A percentile compares a stretch with the other conserved stretches of the same genome.
Conservation (phyloP, 2,329 filamentous ascomycete species). For the Colletotrichum sidae region DNA sequence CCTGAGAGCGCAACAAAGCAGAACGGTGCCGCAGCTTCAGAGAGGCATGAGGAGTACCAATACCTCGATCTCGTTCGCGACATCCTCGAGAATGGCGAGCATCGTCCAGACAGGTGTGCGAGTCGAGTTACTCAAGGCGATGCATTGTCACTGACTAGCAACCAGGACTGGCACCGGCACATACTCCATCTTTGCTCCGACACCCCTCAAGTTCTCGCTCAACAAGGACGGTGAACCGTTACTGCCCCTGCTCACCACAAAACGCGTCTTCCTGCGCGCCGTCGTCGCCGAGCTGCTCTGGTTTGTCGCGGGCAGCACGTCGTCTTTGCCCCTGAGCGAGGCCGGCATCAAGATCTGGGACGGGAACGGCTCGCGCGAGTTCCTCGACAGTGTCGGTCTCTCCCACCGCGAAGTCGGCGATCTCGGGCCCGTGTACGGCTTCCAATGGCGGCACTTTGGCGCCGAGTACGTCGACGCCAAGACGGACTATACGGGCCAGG, state of each 20-base stretch:
- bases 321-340: constrained; percentile 79
- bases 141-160: neutral
- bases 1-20: constrained; percentile 23
- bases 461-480: constrained; percentile 85
- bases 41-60: constrained; percentile 86
- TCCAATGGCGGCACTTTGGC: constrained; percentile 99
- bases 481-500: constrained; percentile 86
- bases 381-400: constrained; percentile 87
- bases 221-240: constrained; percentile 72
- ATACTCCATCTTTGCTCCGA: constrained; percentile 87
- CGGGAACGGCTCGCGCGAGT: constrained; percentile 91
- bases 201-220: constrained; percentile 87
- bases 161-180: constrained; percentile 91
- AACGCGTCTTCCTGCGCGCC: constrained; percentile 92
- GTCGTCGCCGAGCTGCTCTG: constrained; percentile 94
- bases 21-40: constrained; percentile 16
- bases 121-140: neutral
- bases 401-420: constrained; percentile 87
- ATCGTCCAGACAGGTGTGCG: constrained; percentile 83
- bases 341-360: constrained; percentile 98
- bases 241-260: constrained; percentile 94
- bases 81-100: constrained; percentile 86
- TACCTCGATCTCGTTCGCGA: constrained; percentile 90
- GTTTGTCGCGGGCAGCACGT: constrained; percentile 91
- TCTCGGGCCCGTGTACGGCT: constrained; percentile 95